Evolutionary conservation across 495 filamentous ascomycete species (phyloP).

Genomic region (Talaromyces adpressus): DNA sequence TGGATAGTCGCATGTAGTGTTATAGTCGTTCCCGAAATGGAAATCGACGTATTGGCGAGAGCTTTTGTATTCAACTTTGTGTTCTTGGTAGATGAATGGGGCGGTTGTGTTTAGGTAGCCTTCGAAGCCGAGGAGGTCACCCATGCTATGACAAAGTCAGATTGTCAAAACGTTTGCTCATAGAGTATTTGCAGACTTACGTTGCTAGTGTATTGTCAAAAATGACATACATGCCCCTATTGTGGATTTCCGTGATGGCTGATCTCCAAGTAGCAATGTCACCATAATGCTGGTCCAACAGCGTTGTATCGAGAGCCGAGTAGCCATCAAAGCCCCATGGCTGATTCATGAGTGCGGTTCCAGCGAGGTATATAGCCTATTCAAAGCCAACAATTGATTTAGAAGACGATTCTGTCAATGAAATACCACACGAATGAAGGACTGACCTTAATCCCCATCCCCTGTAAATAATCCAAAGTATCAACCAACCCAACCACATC

Average conservation of each 20-base stretch:
- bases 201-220: conserved; percentile 68
- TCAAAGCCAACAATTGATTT: conserved; percentile 5
- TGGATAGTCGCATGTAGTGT: conserved; percentile 55
- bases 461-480: conserved; percentile 66
- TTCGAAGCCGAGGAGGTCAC: conserved; percentile 62
- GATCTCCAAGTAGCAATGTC: conserved; percentile 56
- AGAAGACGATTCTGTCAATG: neutral
- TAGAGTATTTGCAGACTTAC: conserved; percentile 28
- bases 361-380: conserved; percentile 64
- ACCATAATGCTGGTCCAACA: conserved; percentile 65
- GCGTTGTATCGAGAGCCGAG: conserved; percentile 60
- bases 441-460: conserved; percentile 63
- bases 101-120: conserved; percentile 60
- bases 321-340: conserved; percentile 67
- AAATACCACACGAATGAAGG: conserved; percentile 5
- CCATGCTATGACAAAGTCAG: conserved; percentile 34
- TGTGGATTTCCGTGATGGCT: conserved; percentile 58
- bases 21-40: conserved; percentile 48
- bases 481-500: conserved; percentile 59
- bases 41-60: conserved; percentile 58
- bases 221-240: conserved; percentile 62
- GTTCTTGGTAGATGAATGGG: conserved; percentile 49
- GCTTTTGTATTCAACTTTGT: conserved; percentile 53
- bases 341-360: conserved; percentile 61
- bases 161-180: neutral